Evolutionary conservation across 768 basidiomycete species (phyloP).

Genomic region (Candolleomyces efflorescens): DNA sequence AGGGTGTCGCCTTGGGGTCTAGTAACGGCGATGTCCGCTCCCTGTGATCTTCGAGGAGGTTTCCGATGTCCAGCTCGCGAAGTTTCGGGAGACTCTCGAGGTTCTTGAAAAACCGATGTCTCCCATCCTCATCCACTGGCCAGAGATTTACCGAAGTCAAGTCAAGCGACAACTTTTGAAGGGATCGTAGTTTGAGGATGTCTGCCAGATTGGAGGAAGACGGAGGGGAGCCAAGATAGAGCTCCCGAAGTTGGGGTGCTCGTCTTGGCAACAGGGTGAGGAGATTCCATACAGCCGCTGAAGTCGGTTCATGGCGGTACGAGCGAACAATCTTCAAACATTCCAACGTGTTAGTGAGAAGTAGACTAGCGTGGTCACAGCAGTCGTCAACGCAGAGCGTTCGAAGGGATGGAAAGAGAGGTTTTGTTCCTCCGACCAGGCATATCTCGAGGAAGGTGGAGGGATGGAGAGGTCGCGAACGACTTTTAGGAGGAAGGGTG

Average conservation of each 20-base stretch:
- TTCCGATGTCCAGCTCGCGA: background rate
- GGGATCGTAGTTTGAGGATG: background rate
- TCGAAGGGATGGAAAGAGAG: background rate
- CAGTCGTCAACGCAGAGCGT: background rate
- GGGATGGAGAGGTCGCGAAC: background rate
- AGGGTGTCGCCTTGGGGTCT: background rate
- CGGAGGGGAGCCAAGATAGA: background rate
- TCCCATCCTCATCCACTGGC: too few relatives aligned
- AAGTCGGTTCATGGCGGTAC: background rate
- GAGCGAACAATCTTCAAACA: background rate
- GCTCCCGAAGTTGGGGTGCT: background rate
- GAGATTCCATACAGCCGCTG: background rate
- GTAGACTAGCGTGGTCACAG: background rate
- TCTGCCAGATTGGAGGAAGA: background rate
- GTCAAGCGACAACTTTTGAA: background rate
- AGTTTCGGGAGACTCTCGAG: background rate
- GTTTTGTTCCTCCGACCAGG: background rate
- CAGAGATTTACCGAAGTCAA: too few relatives aligned
- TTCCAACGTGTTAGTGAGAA: background rate
- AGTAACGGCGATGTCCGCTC: too few relatives aligned
- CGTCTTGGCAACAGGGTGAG: background rate
- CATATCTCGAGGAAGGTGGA: background rate
- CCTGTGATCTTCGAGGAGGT: background rate
- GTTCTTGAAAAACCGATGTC: background rate
- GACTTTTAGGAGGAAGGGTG: background rate